These are phyloP conservation scores for Solanum chacoense DNA, from an alignment of 305 asterid genomes.

Conservation along the genomic window DNA sequence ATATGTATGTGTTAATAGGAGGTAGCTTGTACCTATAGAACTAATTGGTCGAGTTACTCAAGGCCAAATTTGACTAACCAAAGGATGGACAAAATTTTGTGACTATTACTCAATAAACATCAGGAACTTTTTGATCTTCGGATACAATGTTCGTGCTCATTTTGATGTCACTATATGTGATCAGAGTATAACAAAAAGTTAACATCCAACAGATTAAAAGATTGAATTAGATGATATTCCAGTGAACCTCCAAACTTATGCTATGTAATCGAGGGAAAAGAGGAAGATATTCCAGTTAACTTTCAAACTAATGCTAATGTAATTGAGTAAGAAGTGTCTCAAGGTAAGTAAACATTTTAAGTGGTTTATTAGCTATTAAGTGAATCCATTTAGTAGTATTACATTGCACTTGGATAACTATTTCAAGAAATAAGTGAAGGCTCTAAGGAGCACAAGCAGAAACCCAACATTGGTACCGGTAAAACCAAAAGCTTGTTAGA, in stretches of 20 bases:
- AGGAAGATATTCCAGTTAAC: neutral
- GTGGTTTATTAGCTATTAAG: no score
- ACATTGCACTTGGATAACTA: no score
- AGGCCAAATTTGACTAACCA: no score
- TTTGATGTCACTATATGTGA: constrained; percentile 22
- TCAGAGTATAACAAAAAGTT: neutral
- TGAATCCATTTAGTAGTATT: no score
- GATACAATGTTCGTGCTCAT: neutral
- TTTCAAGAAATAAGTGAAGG: no score
- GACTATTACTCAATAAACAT: no score
- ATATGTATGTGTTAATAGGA: neutral
- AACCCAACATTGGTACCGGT: no score
- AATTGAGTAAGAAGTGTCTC: neutral
- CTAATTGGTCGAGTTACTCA: neutral
- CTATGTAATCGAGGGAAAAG: neutral
- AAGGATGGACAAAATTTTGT: no score
- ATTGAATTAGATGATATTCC: neutral
- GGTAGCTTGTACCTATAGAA: neutral
- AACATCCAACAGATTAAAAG: neutral
- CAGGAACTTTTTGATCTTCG: neutral
- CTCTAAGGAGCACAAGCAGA: no score
- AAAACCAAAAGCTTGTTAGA: no score
- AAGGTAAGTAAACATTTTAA: neutral
- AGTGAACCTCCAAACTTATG: neutral
- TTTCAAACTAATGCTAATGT: neutral